A percentile compares a stretch with the other conserved stretches of the same genome.
These are phyloP conservation scores for Rhododendron williamsianum DNA, from an alignment of 148 eudicot species.

Conservation along the genomic window DNA sequence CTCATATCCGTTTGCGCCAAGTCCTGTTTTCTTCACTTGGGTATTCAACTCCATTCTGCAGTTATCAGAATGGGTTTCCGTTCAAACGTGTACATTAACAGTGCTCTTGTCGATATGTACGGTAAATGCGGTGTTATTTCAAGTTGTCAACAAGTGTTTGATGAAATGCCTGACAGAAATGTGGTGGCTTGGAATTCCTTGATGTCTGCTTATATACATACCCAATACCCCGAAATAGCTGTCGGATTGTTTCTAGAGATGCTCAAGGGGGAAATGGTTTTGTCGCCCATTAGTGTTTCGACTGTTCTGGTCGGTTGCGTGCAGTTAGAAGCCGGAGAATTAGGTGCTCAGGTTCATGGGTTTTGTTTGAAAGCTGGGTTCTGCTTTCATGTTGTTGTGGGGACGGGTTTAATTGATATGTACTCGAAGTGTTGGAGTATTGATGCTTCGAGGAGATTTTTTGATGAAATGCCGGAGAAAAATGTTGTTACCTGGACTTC, in stretches of 20 bases:
- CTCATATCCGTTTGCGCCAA: constrained; percentile 43
- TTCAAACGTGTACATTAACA: constrained; percentile 42
- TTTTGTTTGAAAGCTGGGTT: constrained; percentile 38
- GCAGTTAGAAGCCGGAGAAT: constrained; percentile 23
- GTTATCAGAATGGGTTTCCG: constrained; percentile 42
- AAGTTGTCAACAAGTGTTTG: constrained; percentile 41
- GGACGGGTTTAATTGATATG: constrained; percentile 51
- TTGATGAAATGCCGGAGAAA: constrained; percentile 37
- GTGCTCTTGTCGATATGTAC: constrained; percentile 43
- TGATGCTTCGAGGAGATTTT: constrained; percentile 35
- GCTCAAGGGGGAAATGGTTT: constrained; percentile 22
- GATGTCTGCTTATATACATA: constrained; percentile 42
- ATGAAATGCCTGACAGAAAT: constrained; percentile 50
- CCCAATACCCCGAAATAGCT: constrained; percentile 19
- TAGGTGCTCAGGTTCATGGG: constrained; percentile 49
- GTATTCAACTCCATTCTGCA: constrained; percentile 44
- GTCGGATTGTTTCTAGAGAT: constrained; percentile 37
- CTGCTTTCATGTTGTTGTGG: constrained; percentile 38
- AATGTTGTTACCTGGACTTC: constrained; percentile 48
- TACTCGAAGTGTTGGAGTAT: constrained; percentile 39
- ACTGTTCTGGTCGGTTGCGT: constrained; percentile 37
- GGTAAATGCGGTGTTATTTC: constrained; percentile 34
- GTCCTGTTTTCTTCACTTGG: constrained; percentile 24
- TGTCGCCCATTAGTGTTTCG: constrained; percentile 33
- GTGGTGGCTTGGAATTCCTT: constrained; percentile 54